Conservation (phyloP, 1,284 basidiomycete species). For the Ganoderma leucocontextum region DNA sequence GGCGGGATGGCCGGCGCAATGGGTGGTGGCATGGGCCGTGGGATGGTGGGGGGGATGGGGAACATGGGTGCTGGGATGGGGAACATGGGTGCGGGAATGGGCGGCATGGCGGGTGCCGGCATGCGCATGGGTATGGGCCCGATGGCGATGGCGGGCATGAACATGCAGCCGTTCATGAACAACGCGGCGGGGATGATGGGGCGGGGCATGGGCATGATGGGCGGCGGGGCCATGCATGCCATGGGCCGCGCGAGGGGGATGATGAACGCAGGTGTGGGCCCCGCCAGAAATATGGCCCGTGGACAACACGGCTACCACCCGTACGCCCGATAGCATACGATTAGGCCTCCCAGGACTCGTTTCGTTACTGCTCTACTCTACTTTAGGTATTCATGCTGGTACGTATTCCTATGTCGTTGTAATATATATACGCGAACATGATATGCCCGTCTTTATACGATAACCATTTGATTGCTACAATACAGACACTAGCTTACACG, state of each 20-base stretch:
- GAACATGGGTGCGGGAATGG: constrained; percentile 38
- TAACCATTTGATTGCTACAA: constrained; percentile 30
- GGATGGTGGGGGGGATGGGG: constrained; percentile 46
- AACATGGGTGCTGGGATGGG: constrained; percentile 29
- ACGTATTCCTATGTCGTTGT: constrained; percentile 34
- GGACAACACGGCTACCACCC: constrained; percentile 71
- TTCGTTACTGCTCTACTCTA: constrained; percentile 12
- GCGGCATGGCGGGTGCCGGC: constrained; percentile 36
- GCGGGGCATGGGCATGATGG: constrained; percentile 47
- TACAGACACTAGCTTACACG: constrained; percentile 32
- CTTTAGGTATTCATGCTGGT: constrained; percentile 31
- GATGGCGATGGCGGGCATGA: constrained; percentile 45
- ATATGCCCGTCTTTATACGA: constrained; percentile 23
- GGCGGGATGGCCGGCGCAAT: constrained; percentile 50
- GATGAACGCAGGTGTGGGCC: constrained; percentile 59
- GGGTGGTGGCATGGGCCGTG: constrained; percentile 37
- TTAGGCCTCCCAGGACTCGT: constrained; percentile 14
- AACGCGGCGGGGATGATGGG: constrained; percentile 36
- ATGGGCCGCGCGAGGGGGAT: constrained; percentile 43
- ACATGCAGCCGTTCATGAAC: constrained; percentile 40
- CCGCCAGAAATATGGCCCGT: constrained; percentile 58
- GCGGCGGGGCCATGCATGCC: constrained; percentile 31
- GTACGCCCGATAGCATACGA: constrained; percentile 54
- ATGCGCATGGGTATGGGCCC: constrained; percentile 44
- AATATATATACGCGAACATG: constrained; percentile 26